phyloP scores from a whole-genome alignment of 1,284 basidiomycete genomes.

The Wallemia mellicola region DNA sequence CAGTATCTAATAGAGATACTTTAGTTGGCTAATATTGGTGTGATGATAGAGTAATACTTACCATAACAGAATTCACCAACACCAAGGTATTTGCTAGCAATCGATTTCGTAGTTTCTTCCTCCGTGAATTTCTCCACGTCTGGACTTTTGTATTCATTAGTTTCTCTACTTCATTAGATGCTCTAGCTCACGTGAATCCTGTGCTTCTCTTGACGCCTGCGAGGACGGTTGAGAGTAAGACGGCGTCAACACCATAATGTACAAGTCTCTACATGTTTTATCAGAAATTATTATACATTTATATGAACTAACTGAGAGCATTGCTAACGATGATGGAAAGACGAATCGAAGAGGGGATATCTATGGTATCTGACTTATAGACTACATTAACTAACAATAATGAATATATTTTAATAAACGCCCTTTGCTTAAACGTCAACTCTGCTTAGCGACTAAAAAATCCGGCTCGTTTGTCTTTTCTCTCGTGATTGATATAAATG shows the following conservation, averaged over 20 bases:
- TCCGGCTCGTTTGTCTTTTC: not conserved
- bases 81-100: slow-evolving; percentile 52
- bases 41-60: not conserved
- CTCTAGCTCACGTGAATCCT: slow-evolving; percentile 45
- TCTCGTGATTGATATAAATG: not conserved
- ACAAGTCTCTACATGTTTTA: slow-evolving; percentile 22
- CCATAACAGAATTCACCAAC: slow-evolving; percentile 66
- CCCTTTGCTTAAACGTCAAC: no score
- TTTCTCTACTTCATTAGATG: not conserved
- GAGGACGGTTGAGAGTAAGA: slow-evolving; percentile 58
- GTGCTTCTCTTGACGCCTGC: slow-evolving; percentile 75
- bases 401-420: no score
- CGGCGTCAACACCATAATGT: slow-evolving; percentile 59
- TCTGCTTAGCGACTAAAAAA: no score
- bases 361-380: no score
- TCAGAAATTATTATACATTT: not conserved
- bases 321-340: not conserved
- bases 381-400: no score
- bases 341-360: no score
- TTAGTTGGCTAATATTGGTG: slow-evolving; percentile 6
- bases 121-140: slow-evolving; percentile 30
- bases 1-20: slow-evolving; percentile 18
- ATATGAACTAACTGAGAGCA: not conserved
- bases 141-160: slow-evolving; percentile 21
- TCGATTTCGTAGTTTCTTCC: slow-evolving; percentile 39